Percentiles rank a stretch among this genome's conserved stretches.
phyloP scores from a whole-genome alignment of 2,329 filamentous ascomycete genomes.

The Botryosphaeria dothidea region DNA sequence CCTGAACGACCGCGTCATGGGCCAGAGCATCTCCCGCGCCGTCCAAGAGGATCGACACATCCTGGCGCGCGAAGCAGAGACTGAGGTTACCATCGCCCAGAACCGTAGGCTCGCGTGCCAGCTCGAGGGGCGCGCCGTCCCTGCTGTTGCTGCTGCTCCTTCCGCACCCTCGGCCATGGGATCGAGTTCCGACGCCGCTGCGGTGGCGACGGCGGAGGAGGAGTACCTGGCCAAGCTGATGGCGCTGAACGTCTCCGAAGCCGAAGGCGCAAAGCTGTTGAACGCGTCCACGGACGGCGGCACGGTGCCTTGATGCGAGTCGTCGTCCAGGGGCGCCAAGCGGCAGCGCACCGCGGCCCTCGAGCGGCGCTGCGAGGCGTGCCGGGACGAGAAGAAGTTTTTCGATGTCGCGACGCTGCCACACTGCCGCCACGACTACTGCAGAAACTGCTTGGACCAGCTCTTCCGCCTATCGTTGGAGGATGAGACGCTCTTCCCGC shows the following conservation, averaged over 20 bases:
- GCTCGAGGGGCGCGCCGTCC: background rate
- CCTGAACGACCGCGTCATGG: constrained; percentile 1
- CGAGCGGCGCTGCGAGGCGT: background rate
- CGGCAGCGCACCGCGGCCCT: background rate
- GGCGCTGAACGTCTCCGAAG: constrained; percentile 8
- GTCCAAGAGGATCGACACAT: background rate
- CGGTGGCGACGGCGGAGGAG: background rate
- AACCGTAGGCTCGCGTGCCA: background rate
- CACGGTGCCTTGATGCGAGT: background rate
- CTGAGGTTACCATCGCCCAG: background rate
- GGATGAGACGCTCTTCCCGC: constrained; percentile 27
- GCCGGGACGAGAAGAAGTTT: background rate
- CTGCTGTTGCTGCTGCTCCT: background rate
- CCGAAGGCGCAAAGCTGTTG: background rate
- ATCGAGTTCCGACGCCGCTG: background rate
- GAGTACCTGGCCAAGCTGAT: constrained; percentile 1
- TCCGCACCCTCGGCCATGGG: background rate
- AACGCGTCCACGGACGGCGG: background rate
- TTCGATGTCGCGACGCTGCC: constrained; percentile 2
- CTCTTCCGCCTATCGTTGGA: constrained; percentile 24
- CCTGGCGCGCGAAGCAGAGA: background rate
- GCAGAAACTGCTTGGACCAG: constrained; percentile 23
- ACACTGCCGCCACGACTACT: constrained; percentile 26
- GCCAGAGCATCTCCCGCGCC: constrained; percentile 11
- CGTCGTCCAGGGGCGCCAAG: background rate